These are phyloP conservation scores for Adansonia digitata DNA, from an alignment of 345 rosid species.

Conservation along the genomic window DNA sequence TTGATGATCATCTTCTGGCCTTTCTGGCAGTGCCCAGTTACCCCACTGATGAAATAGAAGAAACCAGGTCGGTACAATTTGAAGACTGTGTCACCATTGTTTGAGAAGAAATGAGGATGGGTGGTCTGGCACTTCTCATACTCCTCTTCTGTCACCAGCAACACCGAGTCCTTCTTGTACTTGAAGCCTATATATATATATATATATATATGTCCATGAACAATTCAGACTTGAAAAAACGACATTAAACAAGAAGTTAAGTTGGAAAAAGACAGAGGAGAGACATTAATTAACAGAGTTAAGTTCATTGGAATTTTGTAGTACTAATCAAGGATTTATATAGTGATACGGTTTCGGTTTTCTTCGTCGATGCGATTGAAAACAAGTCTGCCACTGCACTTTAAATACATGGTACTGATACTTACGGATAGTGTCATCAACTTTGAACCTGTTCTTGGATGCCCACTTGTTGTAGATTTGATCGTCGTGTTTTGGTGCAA, in stretches of 20 bases:
- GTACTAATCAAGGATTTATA: too few relatives aligned
- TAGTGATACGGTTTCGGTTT: too few relatives aligned
- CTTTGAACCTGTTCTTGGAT: constrained; percentile 61
- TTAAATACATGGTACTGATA: too few relatives aligned
- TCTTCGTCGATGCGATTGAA: too few relatives aligned
- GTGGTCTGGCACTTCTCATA: constrained; percentile 38
- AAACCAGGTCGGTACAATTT: constrained; percentile 43
- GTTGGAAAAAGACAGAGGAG: too few relatives aligned
- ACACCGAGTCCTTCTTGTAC: constrained; percentile 38
- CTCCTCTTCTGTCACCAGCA: background rate
- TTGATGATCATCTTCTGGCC: constrained; percentile 71
- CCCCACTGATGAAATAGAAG: constrained; percentile 51
- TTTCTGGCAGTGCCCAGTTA: constrained; percentile 25
- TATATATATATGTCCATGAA: too few relatives aligned
- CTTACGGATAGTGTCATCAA: constrained; percentile 63
- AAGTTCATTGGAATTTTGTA: background rate
- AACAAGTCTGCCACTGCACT: too few relatives aligned
- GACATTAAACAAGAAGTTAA: too few relatives aligned
- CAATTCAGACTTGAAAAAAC: too few relatives aligned
- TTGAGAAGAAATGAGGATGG: constrained; percentile 51
- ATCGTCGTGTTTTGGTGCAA: constrained; percentile 32
- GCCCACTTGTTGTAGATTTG: constrained; percentile 76
- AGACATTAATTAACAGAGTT: too few relatives aligned
- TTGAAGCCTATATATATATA: constrained; percentile 29
- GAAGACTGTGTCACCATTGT: constrained; percentile 42